Percentiles rank a stretch among this genome's conserved stretches.
These are phyloP conservation scores for Lyophyllum decastes DNA, from an alignment of 768 basidiomycete species.

Conservation along the genomic window DNA sequence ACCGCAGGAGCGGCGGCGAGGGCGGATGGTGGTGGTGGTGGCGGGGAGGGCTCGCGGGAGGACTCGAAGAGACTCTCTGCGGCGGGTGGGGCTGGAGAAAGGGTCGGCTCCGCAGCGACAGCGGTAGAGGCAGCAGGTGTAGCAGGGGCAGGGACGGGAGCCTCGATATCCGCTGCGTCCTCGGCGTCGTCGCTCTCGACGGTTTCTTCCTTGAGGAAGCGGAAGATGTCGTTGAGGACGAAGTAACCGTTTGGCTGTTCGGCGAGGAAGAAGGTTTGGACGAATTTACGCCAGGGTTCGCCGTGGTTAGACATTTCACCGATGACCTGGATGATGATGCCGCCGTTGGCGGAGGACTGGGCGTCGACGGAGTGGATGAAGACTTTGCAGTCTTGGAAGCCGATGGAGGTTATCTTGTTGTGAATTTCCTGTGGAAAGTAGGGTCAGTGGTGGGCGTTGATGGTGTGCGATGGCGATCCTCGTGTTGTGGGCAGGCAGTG, in stretches of 20 bases:
- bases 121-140: slow-evolving; percentile 5
- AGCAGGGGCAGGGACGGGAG: neutral
- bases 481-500: no score
- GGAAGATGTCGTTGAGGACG: slow-evolving; percentile 99
- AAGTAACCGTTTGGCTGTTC: slow-evolving; percentile 99
- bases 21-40: slow-evolving; percentile 25
- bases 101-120: slow-evolving; percentile 24
- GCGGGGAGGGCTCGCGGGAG: slow-evolving; percentile 38
- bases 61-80: slow-evolving; percentile 37
- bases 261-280: slow-evolving; percentile 99
- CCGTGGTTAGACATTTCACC: slow-evolving; percentile 97
- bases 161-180: slow-evolving; percentile 36
- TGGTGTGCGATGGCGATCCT: neutral
- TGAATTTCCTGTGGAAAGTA: slow-evolving; percentile 80
- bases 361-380: slow-evolving; percentile 99
- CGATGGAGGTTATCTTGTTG: slow-evolving; percentile 91
- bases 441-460: neutral
- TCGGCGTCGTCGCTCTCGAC: slow-evolving; percentile 75
- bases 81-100: slow-evolving; percentile 30
- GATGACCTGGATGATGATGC: slow-evolving; percentile 99
- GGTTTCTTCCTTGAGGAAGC: slow-evolving; percentile 95
- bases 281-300: slow-evolving; percentile 96
- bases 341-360: slow-evolving; percentile 90
- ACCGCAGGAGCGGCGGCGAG: slow-evolving; percentile 33
- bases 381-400: slow-evolving; percentile 96